Base-by-base conservation (phyloP, 805 yeast genomes). In the Wickerhamiella bombiphila region DNA sequence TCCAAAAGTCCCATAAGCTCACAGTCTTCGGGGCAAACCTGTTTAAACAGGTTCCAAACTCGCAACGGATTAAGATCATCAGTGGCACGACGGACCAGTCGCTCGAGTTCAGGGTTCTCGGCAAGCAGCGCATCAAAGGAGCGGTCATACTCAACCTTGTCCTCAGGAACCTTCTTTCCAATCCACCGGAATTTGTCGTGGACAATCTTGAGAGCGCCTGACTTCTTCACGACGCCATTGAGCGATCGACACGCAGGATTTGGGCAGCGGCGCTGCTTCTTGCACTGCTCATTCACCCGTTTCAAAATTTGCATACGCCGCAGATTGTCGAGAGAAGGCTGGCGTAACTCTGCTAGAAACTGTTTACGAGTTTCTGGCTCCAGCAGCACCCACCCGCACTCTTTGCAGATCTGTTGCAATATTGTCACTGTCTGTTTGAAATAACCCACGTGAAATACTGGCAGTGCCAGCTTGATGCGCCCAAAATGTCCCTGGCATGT, bases 401-500 rank as follows among this genome's bases (percentile, higher is more conserved):
- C 72, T 35, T 91, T 91, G 65, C 99, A 91, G 43, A 91, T 75
- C 38, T 81, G 73, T 58, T 91, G 98, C 39, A 91, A 61, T 29
- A 91, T 85, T 53, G 75, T 79, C 46, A 91, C 80, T 17, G 83
- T 80, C 31, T 86, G 76, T 57, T 88, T 88, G 68, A 91, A 91
- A 58, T 86, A 91, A 15, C 99, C 99, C 34, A 91, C 91, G 54
- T 91, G 98, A 63, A 88, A 91, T 11, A 86, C 97, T 1, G 99
- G 99, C 32, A 91, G 64, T 0, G 97, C 94, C 37, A 91, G 68
- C 51, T 82, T 73, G 45, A 91, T 72, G 53, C 93, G 95, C 30
- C 99, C 99, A 57, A 91, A 91, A 62, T 91, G 99, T 41, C 99
- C 99, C 61, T 88, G 96, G 58, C 99, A 91, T 1, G 94, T 72